Conservation (phyloP, 768 basidiomycete genomes). For the Podaxis sp. region DNA sequence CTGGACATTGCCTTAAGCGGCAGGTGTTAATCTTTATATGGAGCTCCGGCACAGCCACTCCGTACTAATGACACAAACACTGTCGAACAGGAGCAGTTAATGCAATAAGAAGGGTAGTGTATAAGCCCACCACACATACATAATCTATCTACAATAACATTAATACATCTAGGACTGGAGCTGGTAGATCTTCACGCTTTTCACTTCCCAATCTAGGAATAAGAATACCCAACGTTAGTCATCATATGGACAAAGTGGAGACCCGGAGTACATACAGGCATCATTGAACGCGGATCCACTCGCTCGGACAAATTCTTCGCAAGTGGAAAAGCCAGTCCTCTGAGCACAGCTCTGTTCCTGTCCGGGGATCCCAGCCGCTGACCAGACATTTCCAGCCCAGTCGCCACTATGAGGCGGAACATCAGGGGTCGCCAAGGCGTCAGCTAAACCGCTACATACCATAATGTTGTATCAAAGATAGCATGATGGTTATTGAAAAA, state of each 20-base stretch:
- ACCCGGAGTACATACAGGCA: conserved; percentile 62
- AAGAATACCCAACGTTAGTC: conserved; percentile 4
- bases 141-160: background rate
- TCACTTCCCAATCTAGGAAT: conserved; percentile 76
- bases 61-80: background rate
- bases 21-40: background rate
- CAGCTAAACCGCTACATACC: conserved; percentile 42
- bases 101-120: background rate
- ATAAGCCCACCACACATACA: background rate
- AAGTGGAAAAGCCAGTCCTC: conserved; percentile 80
- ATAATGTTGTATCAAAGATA: conserved; percentile 87
- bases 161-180: conserved; percentile 9
- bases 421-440: background rate
- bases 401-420: conserved; percentile 57
- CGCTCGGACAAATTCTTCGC: conserved; percentile 72
- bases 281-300: conserved; percentile 69
- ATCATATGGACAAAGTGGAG: conserved; percentile 3
- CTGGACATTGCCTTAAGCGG: conserved; percentile 14
- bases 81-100: background rate
- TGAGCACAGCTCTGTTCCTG: conserved; percentile 85
- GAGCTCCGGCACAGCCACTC: background rate
- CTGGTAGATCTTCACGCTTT: conserved; percentile 74
- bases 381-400: conserved; percentile 89
- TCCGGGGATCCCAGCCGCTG: conserved; percentile 68
- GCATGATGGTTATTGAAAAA: conserved; percentile 77